Evolutionary conservation across 176 grass and related monocot genomes (phyloP), one percentile per base, ranked within the genome.

Genomic region (Thalia dealbata): DNA sequence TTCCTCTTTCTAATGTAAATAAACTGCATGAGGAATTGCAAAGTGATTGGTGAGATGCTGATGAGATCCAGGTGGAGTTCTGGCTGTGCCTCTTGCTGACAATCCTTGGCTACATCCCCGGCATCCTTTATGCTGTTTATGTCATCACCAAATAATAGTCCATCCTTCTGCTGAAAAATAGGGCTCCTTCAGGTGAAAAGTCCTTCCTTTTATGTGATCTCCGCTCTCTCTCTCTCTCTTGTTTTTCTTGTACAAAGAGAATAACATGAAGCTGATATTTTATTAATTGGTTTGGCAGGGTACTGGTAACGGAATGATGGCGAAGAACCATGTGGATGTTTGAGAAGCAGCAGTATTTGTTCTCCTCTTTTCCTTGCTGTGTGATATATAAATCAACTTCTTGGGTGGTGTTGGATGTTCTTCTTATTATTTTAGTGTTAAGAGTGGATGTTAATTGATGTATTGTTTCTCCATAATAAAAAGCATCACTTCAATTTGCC

Each of bases 61-160:
- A 7, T 23, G 10, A n/a, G n/a, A n/a, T n/a, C 16, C 35, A 68
- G 65, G 16, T 68, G 65, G 65, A 68, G 65, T 68, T 68, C n/a
- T 68, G 65, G 65, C 32, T 68, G 18, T 68, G 65, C 65, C 65
- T 68, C 10, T 24, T 68, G 65, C 65, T 68, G 65, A 68, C 65
- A 12, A 41, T 68, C 35, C 35, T 68, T 12, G 65, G 65, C 35
- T 68, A 68, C 65, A 11, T 68, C 65, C 65, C 65, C 8, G 65
- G 65, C 18, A 68, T 68, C 15, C 43, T 68, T 30, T 68, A 68
- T 23, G 65, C 65, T 10, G 18, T 68, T 19, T 68, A 68, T 22
- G 65, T 35, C 65, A 68, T 68, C 65, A 68, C 65, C 19, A 68
- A 68, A 68, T 68, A 22, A 68, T n/a, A n/a, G n/a, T 63, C 13